A percentile compares a stretch with the other conserved stretches of the same genome.
Conservation (phyloP, 2,329 filamentous ascomycete genomes). For the Sporothrix humicola region DNA sequence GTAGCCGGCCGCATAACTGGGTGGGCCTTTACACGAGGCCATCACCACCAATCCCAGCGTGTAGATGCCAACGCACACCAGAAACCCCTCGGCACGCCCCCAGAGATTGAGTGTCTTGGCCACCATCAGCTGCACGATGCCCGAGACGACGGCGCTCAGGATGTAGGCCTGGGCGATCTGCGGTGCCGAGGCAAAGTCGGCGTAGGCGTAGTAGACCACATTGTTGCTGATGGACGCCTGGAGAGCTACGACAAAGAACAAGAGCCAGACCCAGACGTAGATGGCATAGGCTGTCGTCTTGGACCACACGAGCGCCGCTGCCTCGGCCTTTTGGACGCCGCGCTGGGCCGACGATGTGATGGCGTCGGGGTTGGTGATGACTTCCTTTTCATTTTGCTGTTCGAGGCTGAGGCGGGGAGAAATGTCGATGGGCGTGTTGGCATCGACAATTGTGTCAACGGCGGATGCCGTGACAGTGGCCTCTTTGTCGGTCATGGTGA, state of each 20-base stretch:
- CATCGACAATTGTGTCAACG: not conserved
- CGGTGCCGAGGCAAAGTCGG: conserved; percentile 58
- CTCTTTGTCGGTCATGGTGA: not conserved
- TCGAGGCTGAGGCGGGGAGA: conserved; percentile 34
- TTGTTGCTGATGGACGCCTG: conserved; percentile 48
- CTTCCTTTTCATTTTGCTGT: conserved; percentile 37
- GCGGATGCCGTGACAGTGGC: not conserved
- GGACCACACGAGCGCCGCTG: conserved; percentile 54
- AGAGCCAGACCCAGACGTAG: conserved; percentile 48
- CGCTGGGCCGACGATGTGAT: conserved; percentile 45
- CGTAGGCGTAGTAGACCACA: conserved; percentile 56
- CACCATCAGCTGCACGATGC: conserved; percentile 66
- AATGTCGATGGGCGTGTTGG: not conserved
- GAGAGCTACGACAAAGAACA: conserved; percentile 49
- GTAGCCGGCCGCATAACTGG: conserved; percentile 66
- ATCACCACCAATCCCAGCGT: conserved; percentile 66
- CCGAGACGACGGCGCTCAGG: conserved; percentile 60
- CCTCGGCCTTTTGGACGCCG: conserved; percentile 57
- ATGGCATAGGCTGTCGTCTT: conserved; percentile 46
- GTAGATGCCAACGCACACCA: conserved; percentile 58
- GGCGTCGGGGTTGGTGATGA: conserved; percentile 28
- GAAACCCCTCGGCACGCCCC: conserved; percentile 68
- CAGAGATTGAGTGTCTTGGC: conserved; percentile 73
- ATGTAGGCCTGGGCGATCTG: conserved; percentile 60
- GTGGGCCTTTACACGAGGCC: conserved; percentile 64